These are phyloP conservation scores for Coemansia sp. DNA, from an alignment of 192 early-diverging fungal species.

Conservation along the genomic window DNA sequence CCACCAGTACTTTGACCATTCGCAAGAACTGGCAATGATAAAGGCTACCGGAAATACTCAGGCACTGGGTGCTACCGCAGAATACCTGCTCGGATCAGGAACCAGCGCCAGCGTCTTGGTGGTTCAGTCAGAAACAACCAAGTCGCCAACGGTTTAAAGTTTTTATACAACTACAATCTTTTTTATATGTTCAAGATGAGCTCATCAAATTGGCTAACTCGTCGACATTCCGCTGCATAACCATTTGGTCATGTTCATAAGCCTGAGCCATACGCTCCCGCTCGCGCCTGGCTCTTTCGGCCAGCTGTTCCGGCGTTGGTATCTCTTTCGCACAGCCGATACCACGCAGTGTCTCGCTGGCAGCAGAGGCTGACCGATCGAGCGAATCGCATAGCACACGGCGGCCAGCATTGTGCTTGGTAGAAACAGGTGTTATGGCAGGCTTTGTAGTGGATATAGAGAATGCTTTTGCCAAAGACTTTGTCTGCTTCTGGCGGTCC, in stretches of 20 bases:
- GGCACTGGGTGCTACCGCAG: conserved; percentile 44
- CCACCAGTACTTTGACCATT: conserved; percentile 29
- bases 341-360: conserved; percentile 35
- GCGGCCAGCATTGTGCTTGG: conserved; percentile 37
- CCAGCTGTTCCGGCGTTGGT: conserved; percentile 17
- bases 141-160: not conserved
- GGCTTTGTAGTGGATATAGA: not conserved
- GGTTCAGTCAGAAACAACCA: conserved; percentile 30
- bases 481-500: conserved; percentile 12
- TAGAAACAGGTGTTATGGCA: conserved; percentile 17
- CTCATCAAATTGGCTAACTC: conserved; percentile 48
- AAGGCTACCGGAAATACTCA: conserved; percentile 25
- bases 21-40: conserved; percentile 14
- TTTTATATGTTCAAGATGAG: conserved; percentile 7
- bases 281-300: conserved; percentile 17
- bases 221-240: conserved; percentile 27
- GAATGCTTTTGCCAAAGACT: conserved; percentile 11
- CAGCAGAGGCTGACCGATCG: conserved; percentile 16
- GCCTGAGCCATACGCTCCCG: conserved; percentile 26
- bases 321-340: conserved; percentile 9
- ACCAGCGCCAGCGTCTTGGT: conserved; percentile 52
- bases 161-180: no score
- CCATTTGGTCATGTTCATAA: conserved; percentile 34
- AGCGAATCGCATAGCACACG: conserved; percentile 24
- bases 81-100: conserved; percentile 46